Percentiles rank a stretch among this genome's conserved stretches.
Conservation (phyloP, 2,329 filamentous ascomycete genomes). For the Orbilia blumenaviensis region DNA sequence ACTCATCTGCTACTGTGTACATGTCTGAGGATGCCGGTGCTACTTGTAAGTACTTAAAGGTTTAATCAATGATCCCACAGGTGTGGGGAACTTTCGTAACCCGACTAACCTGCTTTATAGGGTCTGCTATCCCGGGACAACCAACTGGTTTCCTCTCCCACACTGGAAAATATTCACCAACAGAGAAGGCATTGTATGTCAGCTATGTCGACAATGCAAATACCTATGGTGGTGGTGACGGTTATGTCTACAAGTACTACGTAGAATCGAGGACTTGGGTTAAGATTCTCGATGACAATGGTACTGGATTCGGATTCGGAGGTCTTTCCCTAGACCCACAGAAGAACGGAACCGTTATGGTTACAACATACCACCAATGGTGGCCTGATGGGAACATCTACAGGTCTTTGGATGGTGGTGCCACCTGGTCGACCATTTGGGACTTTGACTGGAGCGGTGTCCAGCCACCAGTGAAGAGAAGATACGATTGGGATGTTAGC, state of each 20-base stretch:
- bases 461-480: slow-evolving; percentile 63
- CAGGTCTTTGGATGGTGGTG: slow-evolving; percentile 67
- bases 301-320: slow-evolving; percentile 67
- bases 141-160: slow-evolving; percentile 67
- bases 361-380: slow-evolving; percentile 69
- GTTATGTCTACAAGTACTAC: slow-evolving; percentile 68
- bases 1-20: slow-evolving; percentile 66
- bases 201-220: slow-evolving; percentile 68
- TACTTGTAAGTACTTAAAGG: slow-evolving; percentile 62
- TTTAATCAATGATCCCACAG: background rate
- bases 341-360: slow-evolving; percentile 68
- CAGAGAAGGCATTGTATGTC: slow-evolving; percentile 68
- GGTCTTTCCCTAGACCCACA: slow-evolving; percentile 67
- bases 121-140: slow-evolving; percentile 65
- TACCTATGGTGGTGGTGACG: slow-evolving; percentile 68
- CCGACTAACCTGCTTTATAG: slow-evolving; percentile 22
- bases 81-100: background rate
- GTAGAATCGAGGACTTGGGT: slow-evolving; percentile 65
- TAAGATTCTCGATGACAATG: slow-evolving; percentile 66
- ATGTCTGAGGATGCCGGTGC: slow-evolving; percentile 67
- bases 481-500: slow-evolving; percentile 64
- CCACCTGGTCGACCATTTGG: slow-evolving; percentile 68
- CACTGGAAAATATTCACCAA: slow-evolving; percentile 66
- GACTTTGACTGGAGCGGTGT: slow-evolving; percentile 62
- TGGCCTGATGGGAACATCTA: slow-evolving; percentile 67